A percentile compares a stretch with the other conserved stretches of the same genome.
Conservation (phyloP, 768 basidiomycete species). For the Fomitopsis pulvina region DNA sequence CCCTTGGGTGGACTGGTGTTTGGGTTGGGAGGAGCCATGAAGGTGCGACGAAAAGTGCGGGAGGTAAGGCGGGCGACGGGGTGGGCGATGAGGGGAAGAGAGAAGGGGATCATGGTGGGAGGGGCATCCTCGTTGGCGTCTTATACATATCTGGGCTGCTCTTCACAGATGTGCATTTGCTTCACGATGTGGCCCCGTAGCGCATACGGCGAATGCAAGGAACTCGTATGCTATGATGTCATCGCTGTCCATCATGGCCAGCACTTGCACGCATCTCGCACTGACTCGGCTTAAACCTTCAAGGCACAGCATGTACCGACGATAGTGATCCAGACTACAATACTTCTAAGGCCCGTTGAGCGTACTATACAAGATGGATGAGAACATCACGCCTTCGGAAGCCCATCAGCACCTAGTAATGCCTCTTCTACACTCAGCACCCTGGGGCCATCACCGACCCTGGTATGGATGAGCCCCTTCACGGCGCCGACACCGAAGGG, state of each 20-base stretch:
- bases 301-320: too few species aligned
- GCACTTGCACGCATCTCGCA: background rate
- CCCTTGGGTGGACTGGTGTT: conserved; percentile 23
- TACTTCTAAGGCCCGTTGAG: too few species aligned
- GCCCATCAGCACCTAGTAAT: conserved; percentile 60
- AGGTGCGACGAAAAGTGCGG: background rate
- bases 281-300: too few species aligned
- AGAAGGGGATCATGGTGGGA: background rate
- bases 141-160: background rate
- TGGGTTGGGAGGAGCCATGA: conserved; percentile 10
- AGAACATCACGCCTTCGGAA: conserved; percentile 44
- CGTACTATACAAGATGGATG: too few species aligned
- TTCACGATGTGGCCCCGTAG: background rate
- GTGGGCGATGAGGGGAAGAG: background rate
- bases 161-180: background rate
- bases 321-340: too few species aligned
- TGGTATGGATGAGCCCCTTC: conserved; percentile 86
- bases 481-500: conserved; percentile 72
- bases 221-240: background rate
- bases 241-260: background rate
- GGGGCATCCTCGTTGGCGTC: background rate
- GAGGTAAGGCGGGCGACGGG: background rate
- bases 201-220: too few species aligned
- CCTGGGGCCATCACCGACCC: conserved; percentile 88
- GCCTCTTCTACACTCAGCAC: conserved; percentile 55